phyloP scores from a whole-genome alignment of 768 basidiomycete species.

The Coprinopsis strossmayeri region DNA sequence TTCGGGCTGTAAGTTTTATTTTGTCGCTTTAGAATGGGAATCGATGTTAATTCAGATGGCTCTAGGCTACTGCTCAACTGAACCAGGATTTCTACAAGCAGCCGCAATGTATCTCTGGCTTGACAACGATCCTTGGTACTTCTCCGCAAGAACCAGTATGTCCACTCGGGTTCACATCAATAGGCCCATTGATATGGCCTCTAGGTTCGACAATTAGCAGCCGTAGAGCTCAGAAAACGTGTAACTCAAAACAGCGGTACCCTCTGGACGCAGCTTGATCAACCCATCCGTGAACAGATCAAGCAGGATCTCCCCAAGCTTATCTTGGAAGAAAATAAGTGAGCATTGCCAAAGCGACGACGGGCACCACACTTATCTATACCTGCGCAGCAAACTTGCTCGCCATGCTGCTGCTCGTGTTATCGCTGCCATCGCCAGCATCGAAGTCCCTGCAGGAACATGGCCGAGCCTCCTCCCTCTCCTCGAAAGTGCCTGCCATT shows the following conservation, averaged over 20 bases:
- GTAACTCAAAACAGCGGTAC: constrained; percentile 72
- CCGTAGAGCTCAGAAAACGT: constrained; percentile 94
- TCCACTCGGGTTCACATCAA: constrained; percentile 8
- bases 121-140: constrained; percentile 80
- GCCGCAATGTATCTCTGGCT: constrained; percentile 83
- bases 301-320: constrained; percentile 78
- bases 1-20: constrained; percentile 71
- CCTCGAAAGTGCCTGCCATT: constrained; percentile 71
- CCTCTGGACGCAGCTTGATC: constrained; percentile 71
- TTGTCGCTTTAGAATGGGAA: constrained; percentile 10
- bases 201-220: constrained; percentile 94
- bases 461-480: constrained; percentile 90
- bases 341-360: constrained; percentile 20
- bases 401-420: constrained; percentile 91
- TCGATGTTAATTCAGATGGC: constrained; percentile 6
- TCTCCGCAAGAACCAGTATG: constrained; percentile 81
- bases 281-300: constrained; percentile 70
- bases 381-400: constrained; percentile 64
- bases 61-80: constrained; percentile 82
- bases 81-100: constrained; percentile 93
- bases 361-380: constrained; percentile 8
- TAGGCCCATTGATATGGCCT: constrained; percentile 7
- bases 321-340: constrained; percentile 76
- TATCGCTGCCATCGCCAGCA: constrained; percentile 84
- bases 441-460: constrained; percentile 72